These are phyloP conservation scores for Conoideocrella luteorostrata DNA, from an alignment of 2,329 filamentous ascomycete genomes.

Conservation along the genomic window DNA sequence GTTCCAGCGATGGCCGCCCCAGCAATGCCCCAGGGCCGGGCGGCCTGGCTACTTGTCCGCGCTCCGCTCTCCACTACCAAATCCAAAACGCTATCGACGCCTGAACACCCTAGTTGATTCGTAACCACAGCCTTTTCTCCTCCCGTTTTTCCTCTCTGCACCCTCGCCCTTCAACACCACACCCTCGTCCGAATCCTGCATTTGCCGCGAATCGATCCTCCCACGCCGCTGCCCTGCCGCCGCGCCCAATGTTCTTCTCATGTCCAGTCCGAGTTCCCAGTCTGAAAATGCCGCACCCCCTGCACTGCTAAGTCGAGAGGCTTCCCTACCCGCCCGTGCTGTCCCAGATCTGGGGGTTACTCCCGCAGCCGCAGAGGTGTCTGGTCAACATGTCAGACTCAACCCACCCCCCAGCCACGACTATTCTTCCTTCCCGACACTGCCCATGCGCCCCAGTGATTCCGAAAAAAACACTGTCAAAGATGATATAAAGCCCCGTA, in stretches of 20 bases:
- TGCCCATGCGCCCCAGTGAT: conserved; percentile 5
- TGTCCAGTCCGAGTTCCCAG: conserved; percentile 46
- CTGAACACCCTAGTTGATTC: too few relatives aligned
- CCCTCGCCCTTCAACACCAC: conserved; percentile 14
- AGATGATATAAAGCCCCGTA: conserved; percentile 40
- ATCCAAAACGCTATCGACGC: too few relatives aligned
- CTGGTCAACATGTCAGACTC: conserved; percentile 11
- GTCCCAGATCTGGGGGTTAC: conserved; percentile 5
- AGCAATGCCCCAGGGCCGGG: conserved; percentile 1
- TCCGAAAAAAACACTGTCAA: conserved; percentile 1
- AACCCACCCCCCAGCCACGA: conserved; percentile 1
- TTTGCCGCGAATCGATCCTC: conserved; percentile 16
- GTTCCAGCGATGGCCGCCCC: conserved; percentile 4
- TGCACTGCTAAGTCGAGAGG: conserved; percentile 33
- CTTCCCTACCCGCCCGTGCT: conserved; percentile 2
- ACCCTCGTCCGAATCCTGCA: conserved; percentile 12
- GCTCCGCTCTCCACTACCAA: background rate
- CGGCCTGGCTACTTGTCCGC: conserved; percentile 2
- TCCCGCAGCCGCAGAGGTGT: conserved; percentile 10
- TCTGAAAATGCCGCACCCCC: conserved; percentile 50
- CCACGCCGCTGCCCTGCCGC: conserved; percentile 20
- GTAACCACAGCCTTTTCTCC: conserved; percentile 5
- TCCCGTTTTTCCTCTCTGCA: conserved; percentile 11
- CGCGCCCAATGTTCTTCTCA: conserved; percentile 51
- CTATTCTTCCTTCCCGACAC: conserved; percentile 3